Evolutionary conservation across 306 rosid species (phyloP), one percentile per base, ranked within the genome.

Genomic region (Leucaena leucocephala): DNA sequence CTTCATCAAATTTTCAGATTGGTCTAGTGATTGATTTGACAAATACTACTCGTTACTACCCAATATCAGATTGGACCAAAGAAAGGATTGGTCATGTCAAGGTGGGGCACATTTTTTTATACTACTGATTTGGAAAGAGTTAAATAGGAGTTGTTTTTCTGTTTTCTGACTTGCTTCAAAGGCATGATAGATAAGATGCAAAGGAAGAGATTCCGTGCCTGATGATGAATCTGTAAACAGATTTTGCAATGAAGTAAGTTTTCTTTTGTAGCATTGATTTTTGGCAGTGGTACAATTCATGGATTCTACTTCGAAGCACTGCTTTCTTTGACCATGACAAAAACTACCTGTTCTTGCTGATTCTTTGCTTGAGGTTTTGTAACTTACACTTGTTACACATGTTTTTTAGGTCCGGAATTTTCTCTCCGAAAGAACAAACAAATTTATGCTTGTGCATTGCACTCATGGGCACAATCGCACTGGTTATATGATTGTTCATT

Each of bases 391-490:
- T 83, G 75, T 74, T 75, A 81, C 42, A 80, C 78, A 43, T 84
- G 81, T 22, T 70, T 83, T 87, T 81, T 88, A 95, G 97, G 98
- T 93, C 82, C 81, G 68, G 70, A 92, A 89, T 65, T 95, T 95
- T 82, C 54, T 84, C 78, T 86, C 85, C 64, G 91, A 85, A 77
- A 91, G 87, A 76, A 76, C 85, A 80, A 85, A 90, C 86, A 91
- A 91, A 82, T 89, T 84, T 85, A 89, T 93, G 80, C 96, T 95
- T 77, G 98, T 93, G 71, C 98, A 95, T 74, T 95, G 98, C 81
- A 95, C 98, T 3, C 98, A 95, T 82, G 98, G 98, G 86, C 92
- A 87, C 88, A 95, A 95, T 87, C 98, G 98, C 61, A 95, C 98
- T 74, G 98, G 98, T 61, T 95, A 89, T 84, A 95, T 95, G 98